Percentiles rank a stretch among this genome's conserved stretches.
These are phyloP conservation scores for Aureobasidium sp. DNA, from an alignment of 2,329 filamentous ascomycete genomes.

Conservation along the genomic window DNA sequence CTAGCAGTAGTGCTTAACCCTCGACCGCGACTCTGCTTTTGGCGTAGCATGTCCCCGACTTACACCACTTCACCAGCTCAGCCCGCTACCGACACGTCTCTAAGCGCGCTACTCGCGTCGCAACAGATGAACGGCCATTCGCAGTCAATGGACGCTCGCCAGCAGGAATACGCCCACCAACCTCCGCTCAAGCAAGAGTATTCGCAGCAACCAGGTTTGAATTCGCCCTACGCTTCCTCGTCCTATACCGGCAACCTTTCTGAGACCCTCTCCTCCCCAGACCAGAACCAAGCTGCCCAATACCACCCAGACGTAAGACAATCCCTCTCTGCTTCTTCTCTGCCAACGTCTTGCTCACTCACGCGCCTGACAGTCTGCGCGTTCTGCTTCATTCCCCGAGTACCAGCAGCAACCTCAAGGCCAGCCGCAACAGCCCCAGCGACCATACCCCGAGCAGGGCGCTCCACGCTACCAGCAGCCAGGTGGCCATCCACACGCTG, in stretches of 20 bases:
- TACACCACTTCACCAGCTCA: constrained; percentile 31
- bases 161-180: constrained; percentile 37
- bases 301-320: constrained; percentile 57
- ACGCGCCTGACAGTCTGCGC: constrained; percentile 64
- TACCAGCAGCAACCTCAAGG: constrained; percentile 52
- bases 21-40: constrained; percentile 15
- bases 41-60: constrained; percentile 40
- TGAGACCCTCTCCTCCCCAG: constrained; percentile 70
- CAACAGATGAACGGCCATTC: constrained; percentile 28
- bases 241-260: constrained; percentile 55
- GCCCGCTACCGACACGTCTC: constrained; percentile 28
- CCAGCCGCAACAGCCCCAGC: constrained; percentile 40
- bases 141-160: constrained; percentile 47
- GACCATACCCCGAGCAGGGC: constrained; percentile 9
- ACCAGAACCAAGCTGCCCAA: constrained; percentile 88
- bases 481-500: constrained; percentile 64
- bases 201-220: constrained; percentile 44
- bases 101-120: constrained; percentile 31
- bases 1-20: constrained; percentile 21
- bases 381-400: constrained; percentile 78
- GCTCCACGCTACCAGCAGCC: constrained; percentile 61
- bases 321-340: constrained; percentile 48
- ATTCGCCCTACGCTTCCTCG: constrained; percentile 40
- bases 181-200: constrained; percentile 28
- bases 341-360: constrained; percentile 82